Percentiles rank a stretch among this genome's conserved stretches.
These are phyloP conservation scores for Recurvomyces mirabilis DNA, from an alignment of 495 filamentous ascomycete genomes.

Conservation along the genomic window DNA sequence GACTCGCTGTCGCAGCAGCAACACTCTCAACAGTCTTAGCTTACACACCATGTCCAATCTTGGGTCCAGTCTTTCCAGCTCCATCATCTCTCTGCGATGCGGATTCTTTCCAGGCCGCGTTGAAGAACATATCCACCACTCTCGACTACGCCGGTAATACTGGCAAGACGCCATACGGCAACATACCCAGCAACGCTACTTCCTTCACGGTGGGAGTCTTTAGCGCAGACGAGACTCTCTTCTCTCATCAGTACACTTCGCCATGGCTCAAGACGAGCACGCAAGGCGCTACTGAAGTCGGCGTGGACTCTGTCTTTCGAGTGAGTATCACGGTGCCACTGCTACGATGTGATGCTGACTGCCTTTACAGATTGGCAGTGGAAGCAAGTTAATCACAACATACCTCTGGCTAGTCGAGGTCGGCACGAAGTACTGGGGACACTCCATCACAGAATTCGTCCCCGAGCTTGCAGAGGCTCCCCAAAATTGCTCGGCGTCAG, in stretches of 20 bases:
- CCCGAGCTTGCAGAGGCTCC: constrained; percentile 37
- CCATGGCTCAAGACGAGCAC: constrained; percentile 10
- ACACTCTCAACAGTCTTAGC: not conserved
- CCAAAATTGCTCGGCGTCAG: constrained; percentile 3
- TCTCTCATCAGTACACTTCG: constrained; percentile 26
- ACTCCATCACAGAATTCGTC: constrained; percentile 40
- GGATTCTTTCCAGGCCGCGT: constrained; percentile 3
- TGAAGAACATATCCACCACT: constrained; percentile 4
- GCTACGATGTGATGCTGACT: no score
- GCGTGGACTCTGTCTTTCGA: constrained; percentile 37
- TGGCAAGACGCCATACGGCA: constrained; percentile 7
- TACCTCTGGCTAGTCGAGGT: constrained; percentile 37
- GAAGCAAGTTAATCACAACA: constrained; percentile 40
- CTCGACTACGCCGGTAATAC: constrained; percentile 8
- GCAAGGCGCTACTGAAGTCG: constrained; percentile 31
- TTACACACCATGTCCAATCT: constrained; percentile 6
- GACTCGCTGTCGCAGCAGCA: no score
- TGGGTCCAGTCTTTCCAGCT: constrained; percentile 14
- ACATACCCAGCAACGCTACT: constrained; percentile 4
- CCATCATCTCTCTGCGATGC: constrained; percentile 6
- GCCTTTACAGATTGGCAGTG: constrained; percentile 40
- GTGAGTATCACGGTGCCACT: no score
- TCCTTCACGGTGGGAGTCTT: constrained; percentile 12
- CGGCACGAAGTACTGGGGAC: constrained; percentile 34
- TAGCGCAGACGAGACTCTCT: constrained; percentile 1